phyloP scores from a whole-genome alignment of 441 rosid species.

The Euphorbia schlechtendalii region DNA sequence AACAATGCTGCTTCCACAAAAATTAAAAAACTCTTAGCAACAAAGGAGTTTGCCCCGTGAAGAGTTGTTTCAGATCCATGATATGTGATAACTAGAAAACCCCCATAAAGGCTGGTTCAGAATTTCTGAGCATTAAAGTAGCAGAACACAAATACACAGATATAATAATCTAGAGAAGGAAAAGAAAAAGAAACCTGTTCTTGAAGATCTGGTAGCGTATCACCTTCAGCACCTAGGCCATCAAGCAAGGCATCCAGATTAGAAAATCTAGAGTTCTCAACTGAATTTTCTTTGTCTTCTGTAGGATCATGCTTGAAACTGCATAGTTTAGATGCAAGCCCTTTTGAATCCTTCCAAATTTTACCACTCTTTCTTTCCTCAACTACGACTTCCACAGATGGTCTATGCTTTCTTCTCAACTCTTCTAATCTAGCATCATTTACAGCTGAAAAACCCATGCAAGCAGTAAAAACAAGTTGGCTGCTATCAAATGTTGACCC shows the following conservation, averaged over 20 bases:
- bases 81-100: too few relatives aligned
- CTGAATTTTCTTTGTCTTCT: constrained; percentile 39
- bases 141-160: constrained; percentile 5
- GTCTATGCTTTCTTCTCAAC: constrained; percentile 81
- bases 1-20: neutral
- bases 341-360: constrained; percentile 75
- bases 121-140: too few relatives aligned
- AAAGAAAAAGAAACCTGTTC: constrained; percentile 59
- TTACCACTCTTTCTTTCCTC: constrained; percentile 80
- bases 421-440: constrained; percentile 70
- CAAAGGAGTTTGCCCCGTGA: neutral
- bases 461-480: constrained; percentile 96
- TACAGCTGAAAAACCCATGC: constrained; percentile 91
- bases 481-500: constrained; percentile 99
- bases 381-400: constrained; percentile 57
- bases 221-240: constrained; percentile 52
- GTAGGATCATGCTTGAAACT: constrained; percentile 74
- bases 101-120: too few relatives aligned
- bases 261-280: constrained; percentile 37
- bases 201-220: constrained; percentile 80
- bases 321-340: constrained; percentile 88
- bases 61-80: too few relatives aligned
- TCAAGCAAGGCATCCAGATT: constrained; percentile 61
- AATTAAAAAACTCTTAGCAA: neutral
- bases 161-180: constrained; percentile 8